Base-by-base conservation (phyloP, 169 alveolate genomes). In the Plasmodium fragile region DNA sequence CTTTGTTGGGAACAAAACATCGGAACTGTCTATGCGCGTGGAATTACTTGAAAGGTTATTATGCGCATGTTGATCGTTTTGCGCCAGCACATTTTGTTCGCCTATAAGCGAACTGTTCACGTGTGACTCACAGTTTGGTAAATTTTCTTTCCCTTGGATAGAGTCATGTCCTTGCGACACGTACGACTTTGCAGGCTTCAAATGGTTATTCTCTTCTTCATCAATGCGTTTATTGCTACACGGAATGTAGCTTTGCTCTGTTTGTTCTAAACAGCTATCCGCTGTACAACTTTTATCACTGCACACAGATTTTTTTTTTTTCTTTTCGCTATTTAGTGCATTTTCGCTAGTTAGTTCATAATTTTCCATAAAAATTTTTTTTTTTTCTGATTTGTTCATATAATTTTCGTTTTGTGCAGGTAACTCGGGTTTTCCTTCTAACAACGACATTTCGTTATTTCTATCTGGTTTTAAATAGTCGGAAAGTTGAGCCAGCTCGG, bases 311-410 rank as follows among this genome's bases (percentile, higher is more conserved):
- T 36, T 69, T 34, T 85, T 73, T 73, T 85, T 73, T 52, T 32
- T 34, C 49, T 49, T 34, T 69, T 52, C 84, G 41, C 53, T 25
- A 45, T 65, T 18, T 69, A 0, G 81, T 73, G 43, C 52, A n/a
- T 34, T 85, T 49, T 83, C 59, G 92, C 92, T 83, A 83, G 82
- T 83, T 72, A 25, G 77, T 52, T 85, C 84, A 85, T 73, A 69
- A 73, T 85, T 85, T 77, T 49, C 69, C 13, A 41, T 30, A 75
- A 18, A 30, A 16, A 13, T 25, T 16, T 85, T 49, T 71, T 84
- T 72, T 72, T 84, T 45, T 36, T 16, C 69, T 28, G 75, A 82
- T 10, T 2, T 41, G 69, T 82, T 39, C 59, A 65, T 70, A 18
- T 70, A 16, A 82, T 70, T 53, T 53, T 53, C 25, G 78, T 28